Evolutionary conservation across 169 alveolate species (phyloP).

Genomic region (Perkinsus marinus): DNA sequence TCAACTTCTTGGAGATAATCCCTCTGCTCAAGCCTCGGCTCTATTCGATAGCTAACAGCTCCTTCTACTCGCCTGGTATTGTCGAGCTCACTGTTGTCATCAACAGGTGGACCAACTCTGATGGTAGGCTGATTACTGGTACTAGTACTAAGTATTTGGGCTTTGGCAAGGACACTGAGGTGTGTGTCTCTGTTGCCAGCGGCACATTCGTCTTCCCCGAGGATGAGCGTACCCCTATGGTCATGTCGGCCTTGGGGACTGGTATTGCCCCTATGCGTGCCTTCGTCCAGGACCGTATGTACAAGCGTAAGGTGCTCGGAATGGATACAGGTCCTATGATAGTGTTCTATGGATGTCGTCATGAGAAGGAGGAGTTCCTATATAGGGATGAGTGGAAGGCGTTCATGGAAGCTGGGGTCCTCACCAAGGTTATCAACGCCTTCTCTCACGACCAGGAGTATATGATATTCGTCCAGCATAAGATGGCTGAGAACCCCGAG

Average conservation of each 20-base stretch:
- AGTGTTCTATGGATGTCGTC: conserved; percentile 41
- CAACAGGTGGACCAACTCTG: not conserved
- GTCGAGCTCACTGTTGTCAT: conserved; percentile 1
- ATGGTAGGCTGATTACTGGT: not conserved
- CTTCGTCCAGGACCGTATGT: conserved; percentile 34
- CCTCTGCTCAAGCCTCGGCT: conserved; percentile 25
- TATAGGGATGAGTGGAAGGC: conserved; percentile 37
- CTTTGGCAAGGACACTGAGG: not conserved
- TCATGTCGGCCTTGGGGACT: conserved; percentile 41
- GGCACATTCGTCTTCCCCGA: conserved; percentile 36
- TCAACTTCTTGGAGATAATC: conserved; percentile 14
- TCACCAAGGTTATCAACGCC: conserved; percentile 35
- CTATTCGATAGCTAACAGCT: conserved; percentile 26
- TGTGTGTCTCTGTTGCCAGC: not conserved
- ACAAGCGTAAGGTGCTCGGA: conserved; percentile 9
- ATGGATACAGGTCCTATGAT: conserved; percentile 33
- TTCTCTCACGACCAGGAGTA: conserved; percentile 44
- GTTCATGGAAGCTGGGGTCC: conserved; percentile 26
- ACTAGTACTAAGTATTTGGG: not conserved
- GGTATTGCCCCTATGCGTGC: conserved; percentile 55
- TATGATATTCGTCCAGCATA: conserved; percentile 42
- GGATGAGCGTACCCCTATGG: conserved; percentile 30
- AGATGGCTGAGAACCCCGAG: conserved; percentile 18
- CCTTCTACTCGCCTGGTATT: not conserved
- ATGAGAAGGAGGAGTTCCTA: conserved; percentile 35